phyloP scores from a whole-genome alignment of 768 basidiomycete species.

The Amanita polypyramis region DNA sequence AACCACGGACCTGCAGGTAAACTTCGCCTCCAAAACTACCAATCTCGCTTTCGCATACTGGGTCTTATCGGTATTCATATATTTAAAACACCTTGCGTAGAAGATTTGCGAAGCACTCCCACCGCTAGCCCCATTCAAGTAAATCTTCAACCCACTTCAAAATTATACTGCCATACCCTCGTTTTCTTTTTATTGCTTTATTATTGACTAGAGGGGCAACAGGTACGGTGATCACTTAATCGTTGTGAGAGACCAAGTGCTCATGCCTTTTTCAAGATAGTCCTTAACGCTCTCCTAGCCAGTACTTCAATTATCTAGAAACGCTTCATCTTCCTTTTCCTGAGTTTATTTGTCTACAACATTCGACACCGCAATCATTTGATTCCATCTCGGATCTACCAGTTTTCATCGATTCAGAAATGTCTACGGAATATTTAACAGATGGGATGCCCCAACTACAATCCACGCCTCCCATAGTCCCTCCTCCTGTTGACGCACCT shows the following conservation, averaged over 20 bases:
- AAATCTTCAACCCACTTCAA: background rate
- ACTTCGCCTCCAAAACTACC: background rate
- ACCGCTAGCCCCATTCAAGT: background rate
- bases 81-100: background rate
- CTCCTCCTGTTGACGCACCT: background rate
- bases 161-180: background rate
- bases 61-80: background rate
- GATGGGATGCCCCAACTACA: background rate
- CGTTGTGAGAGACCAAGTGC: background rate
- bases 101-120: background rate
- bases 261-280: background rate
- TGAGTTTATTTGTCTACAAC: background rate
- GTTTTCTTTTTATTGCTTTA: background rate
- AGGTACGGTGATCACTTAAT: background rate
- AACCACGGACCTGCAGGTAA: background rate
- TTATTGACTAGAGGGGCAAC: background rate
- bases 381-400: background rate
- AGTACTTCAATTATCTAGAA: background rate
- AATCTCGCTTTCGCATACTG: background rate
- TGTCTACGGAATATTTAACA: background rate
- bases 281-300: background rate
- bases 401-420: background rate
- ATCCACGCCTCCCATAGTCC: background rate
- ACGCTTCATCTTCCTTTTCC: no score
- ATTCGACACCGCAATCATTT: background rate